These are phyloP conservation scores for Talaromyces marneffei DNA, from an alignment of 2,329 filamentous ascomycete species.

Conservation along the genomic window DNA sequence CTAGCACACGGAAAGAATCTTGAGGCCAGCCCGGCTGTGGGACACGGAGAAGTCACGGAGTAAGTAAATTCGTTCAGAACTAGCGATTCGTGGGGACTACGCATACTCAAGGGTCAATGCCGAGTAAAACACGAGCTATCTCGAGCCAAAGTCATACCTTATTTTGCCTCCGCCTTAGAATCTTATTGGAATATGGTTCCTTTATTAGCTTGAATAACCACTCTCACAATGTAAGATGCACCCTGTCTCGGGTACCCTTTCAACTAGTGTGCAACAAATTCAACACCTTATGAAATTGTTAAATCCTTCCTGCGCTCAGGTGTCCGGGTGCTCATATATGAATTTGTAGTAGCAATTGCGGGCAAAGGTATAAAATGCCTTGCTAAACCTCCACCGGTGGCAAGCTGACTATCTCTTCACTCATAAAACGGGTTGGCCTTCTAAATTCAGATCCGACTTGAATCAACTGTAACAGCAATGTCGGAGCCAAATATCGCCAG, in stretches of 20 bases:
- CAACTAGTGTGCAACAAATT: not conserved
- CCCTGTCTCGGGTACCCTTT: not conserved
- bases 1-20: not conserved
- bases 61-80: not conserved
- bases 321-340: not conserved
- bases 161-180: constrained; percentile 1
- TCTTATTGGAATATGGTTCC: not conserved
- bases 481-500: constrained; percentile 9
- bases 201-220: not conserved
- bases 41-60: not conserved
- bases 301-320: not conserved
- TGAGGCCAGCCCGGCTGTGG: not conserved
- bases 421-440: not conserved
- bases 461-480: not conserved
- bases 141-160: not conserved
- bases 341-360: not conserved
- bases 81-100: constrained; percentile 3
- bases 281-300: not conserved
- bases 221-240: not conserved
- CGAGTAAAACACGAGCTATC: not conserved
- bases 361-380: not conserved
- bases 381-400: not conserved
- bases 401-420: not conserved
- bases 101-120: not conserved
- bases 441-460: not conserved